These are phyloP conservation scores for Lichtheimia ornata DNA, from an alignment of 371 early-diverging fungal genomes.

Conservation along the genomic window DNA sequence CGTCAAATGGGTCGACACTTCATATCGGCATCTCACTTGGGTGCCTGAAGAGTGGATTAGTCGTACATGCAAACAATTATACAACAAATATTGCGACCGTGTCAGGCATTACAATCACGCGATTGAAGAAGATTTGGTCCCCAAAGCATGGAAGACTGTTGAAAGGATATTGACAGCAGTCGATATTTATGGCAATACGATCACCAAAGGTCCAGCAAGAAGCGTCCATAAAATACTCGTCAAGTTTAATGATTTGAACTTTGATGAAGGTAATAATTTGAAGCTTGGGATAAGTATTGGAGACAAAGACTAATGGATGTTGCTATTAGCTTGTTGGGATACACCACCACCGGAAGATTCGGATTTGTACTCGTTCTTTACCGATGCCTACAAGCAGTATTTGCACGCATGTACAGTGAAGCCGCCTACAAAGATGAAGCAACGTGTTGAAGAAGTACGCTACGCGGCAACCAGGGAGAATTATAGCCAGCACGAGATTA, in stretches of 20 bases:
- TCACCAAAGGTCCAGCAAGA: not conserved
- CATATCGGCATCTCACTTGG: slow-evolving; percentile 62
- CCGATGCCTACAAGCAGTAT: slow-evolving; percentile 37
- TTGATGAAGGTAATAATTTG: slow-evolving; percentile 46
- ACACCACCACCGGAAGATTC: slow-evolving; percentile 25
- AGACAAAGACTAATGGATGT: no score
- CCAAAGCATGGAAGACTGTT: slow-evolving; percentile 39
- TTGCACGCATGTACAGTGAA: slow-evolving; percentile 29
- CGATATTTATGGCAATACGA: slow-evolving; percentile 29
- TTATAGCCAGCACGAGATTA: slow-evolving; percentile 46
- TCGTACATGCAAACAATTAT: slow-evolving; percentile 19
- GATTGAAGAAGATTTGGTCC: slow-evolving; percentile 26
- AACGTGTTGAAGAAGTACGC: slow-evolving; percentile 35
- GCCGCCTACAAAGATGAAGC: slow-evolving; percentile 37
- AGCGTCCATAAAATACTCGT: slow-evolving; percentile 38
- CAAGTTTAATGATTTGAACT: slow-evolving; percentile 46
- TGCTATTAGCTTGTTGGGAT: slow-evolving; percentile 36
- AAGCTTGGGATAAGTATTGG: no score
- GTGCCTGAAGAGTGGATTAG: slow-evolving; percentile 52
- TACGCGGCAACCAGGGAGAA: slow-evolving; percentile 25
- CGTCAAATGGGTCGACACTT: slow-evolving; percentile 58
- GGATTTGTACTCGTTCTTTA: slow-evolving; percentile 41
- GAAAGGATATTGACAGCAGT: slow-evolving; percentile 51
- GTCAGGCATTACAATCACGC: slow-evolving; percentile 19
- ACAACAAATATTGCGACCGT: slow-evolving; percentile 23